Base-by-base conservation (phyloP, 495 filamentous ascomycete genomes). In the Cercophora scortea region DNA sequence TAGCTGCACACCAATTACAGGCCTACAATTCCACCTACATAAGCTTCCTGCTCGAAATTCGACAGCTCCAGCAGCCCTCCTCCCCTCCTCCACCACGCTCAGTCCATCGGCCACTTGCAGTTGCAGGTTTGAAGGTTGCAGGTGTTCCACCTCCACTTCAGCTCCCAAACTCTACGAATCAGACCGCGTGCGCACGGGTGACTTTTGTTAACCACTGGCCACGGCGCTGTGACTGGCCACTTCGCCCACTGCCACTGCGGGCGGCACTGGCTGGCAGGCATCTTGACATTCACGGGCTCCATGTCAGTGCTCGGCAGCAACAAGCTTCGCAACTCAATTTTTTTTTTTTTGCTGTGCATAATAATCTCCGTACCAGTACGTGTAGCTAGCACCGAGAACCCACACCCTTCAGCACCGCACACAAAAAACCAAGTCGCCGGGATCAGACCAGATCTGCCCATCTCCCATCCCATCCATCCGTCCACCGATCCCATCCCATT, bases 401-500 rank as follows among this genome's bases (percentile, higher is more conserved):
- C 41, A 43, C 41, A 43, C 44, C 44, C 34, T 10, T 0, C 17
- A 18, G 44, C 8, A 6, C 45, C 45, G 34, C 49, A 50, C 55
- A 63, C 61, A 65, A 57, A 65, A 65, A 59, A 59, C 45, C 51
- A 56, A 39, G 55, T 53, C 47, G 55, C 60, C 53, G 12, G 50
- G 52, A 56, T 55, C 55, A 46, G 45, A 53, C 49, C 50, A 45
- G 19, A 25, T 25, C 25, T 25, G 25, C 25, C 25, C 25, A 25
- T 25, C 25, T 25, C 25, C 25, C 25, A 25, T 25, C 25, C 25
- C 25, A 25, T 25, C 25, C 25, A 25, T 25, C 25, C 25, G 25
- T 25, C 25, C 25, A 25, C 25, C 25, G 2, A 25, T 25, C 25
- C 25, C 25, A 25, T 25, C 25, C 25, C 25, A 25, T 25, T 25